These are phyloP conservation scores for Hanseniaspora meyeri DNA, from an alignment of 805 yeast genomes.

Conservation along the genomic window DNA sequence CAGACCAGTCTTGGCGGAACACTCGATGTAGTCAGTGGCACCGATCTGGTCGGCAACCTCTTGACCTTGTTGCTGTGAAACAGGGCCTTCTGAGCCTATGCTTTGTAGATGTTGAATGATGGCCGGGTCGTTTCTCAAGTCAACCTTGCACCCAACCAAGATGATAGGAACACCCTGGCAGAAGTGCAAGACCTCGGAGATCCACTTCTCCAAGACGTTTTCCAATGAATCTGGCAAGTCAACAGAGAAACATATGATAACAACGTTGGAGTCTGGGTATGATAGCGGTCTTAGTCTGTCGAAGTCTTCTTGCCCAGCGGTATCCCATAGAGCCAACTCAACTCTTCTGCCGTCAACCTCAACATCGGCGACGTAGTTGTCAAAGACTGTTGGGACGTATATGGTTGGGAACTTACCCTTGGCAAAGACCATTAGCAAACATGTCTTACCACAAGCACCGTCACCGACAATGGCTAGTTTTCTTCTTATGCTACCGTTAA, in stretches of 20 bases:
- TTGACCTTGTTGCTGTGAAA: slow-evolving; percentile 40
- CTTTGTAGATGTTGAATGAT: slow-evolving; percentile 59
- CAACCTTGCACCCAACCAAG: slow-evolving; percentile 83
- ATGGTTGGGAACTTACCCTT: slow-evolving; percentile 89
- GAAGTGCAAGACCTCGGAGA: slow-evolving; percentile 83
- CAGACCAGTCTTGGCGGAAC: slow-evolving; percentile 82
- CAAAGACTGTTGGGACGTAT: slow-evolving; percentile 92
- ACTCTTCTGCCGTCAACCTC: slow-evolving; percentile 84
- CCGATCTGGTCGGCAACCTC: slow-evolving; percentile 63
- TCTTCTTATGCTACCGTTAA: slow-evolving; percentile 37
- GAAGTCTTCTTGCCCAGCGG: slow-evolving; percentile 98
- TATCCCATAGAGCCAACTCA: slow-evolving; percentile 90
- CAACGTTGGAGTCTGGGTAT: slow-evolving; percentile 91
- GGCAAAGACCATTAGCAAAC: slow-evolving; percentile 72
- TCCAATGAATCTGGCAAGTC: slow-evolving; percentile 87
- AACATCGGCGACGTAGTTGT: slow-evolving; percentile 94
- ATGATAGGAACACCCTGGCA: slow-evolving; percentile 90
- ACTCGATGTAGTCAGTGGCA: slow-evolving; percentile 68
- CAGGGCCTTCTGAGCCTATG: slow-evolving; percentile 24
- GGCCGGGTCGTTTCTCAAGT: slow-evolving; percentile 69
- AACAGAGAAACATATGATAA: slow-evolving; percentile 89
- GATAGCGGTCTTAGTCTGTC: slow-evolving; percentile 86
- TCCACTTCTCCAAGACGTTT: slow-evolving; percentile 93
- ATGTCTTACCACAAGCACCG: slow-evolving; percentile 96
- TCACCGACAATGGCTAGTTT: slow-evolving; percentile 92